Conservation (phyloP, 2,329 filamentous ascomycete species). For the Xylaria sp. region DNA sequence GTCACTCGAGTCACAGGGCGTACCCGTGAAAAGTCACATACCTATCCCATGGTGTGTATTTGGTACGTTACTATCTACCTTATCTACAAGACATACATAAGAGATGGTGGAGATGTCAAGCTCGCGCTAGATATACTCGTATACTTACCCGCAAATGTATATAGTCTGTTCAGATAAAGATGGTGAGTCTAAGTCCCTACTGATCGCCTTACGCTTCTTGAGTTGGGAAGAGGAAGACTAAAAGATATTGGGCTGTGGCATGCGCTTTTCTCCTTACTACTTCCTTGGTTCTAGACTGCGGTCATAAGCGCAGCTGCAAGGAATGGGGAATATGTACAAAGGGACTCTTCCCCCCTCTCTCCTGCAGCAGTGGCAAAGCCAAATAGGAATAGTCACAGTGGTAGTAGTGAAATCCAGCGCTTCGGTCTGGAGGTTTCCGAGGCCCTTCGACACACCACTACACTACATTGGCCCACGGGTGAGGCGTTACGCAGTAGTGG, state of each 20-base stretch:
- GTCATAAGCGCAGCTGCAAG: background rate
- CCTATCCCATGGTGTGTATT: background rate
- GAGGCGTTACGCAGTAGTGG: background rate
- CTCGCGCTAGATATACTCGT: background rate
- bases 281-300: background rate
- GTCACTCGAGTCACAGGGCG: conserved; percentile 1
- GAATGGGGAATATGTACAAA: conserved; percentile 3
- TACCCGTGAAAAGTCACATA: background rate
- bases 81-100: background rate
- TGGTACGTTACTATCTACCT: background rate
- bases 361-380: conserved; percentile 10
- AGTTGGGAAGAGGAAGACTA: background rate
- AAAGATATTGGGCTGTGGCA: background rate
- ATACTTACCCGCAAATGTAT: no score
- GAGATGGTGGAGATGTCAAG: background rate
- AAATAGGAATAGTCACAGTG: background rate
- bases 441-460: background rate
- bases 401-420: conserved; percentile 3
- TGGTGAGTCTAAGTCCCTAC: no score
- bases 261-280: background rate
- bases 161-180: no score
- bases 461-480: background rate
- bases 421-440: conserved; percentile 3
- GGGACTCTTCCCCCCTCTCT: background rate
- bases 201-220: background rate